phyloP scores from a whole-genome alignment of 441 rosid species.

The Jatropha podagrica region DNA sequence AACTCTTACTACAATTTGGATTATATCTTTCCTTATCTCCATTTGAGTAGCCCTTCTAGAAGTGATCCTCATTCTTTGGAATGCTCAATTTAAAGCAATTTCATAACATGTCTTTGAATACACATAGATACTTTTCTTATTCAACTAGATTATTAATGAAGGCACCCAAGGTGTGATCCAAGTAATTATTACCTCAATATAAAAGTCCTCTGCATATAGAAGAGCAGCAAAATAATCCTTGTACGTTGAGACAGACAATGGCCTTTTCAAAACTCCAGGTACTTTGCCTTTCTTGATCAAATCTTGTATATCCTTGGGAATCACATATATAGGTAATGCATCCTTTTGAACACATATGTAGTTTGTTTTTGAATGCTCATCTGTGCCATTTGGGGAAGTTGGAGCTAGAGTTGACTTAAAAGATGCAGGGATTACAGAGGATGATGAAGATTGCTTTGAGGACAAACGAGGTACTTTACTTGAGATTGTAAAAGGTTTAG shows the following conservation, averaged over 20 bases:
- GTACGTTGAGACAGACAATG: conserved; percentile 34
- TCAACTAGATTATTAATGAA: neutral
- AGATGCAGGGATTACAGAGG: conserved; percentile 7
- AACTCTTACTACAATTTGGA: no score
- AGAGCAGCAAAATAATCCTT: conserved; percentile 39
- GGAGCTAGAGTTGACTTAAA: conserved; percentile 25
- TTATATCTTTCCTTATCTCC: no score
- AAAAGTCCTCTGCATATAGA: conserved; percentile 42
- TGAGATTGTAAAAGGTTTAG: neutral
- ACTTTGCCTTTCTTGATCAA: conserved; percentile 30
- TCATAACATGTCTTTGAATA: neutral
- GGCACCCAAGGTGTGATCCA: neutral
- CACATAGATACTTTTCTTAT: neutral
- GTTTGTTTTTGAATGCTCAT: conserved; percentile 3
- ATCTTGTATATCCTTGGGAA: conserved; percentile 26
- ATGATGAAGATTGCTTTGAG: neutral
- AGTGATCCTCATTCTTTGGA: no score
- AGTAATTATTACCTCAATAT: conserved; percentile 29
- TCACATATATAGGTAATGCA: conserved; percentile 14
- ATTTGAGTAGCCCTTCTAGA: no score
- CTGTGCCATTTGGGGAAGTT: neutral
- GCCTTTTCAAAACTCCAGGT: conserved; percentile 28
- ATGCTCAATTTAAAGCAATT: neutral
- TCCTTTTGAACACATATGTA: conserved; percentile 20
- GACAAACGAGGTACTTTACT: conserved; percentile 5